These are phyloP conservation scores for Aspergillus luchuensis DNA, from an alignment of 2,329 filamentous ascomycete genomes.

Conservation along the genomic window DNA sequence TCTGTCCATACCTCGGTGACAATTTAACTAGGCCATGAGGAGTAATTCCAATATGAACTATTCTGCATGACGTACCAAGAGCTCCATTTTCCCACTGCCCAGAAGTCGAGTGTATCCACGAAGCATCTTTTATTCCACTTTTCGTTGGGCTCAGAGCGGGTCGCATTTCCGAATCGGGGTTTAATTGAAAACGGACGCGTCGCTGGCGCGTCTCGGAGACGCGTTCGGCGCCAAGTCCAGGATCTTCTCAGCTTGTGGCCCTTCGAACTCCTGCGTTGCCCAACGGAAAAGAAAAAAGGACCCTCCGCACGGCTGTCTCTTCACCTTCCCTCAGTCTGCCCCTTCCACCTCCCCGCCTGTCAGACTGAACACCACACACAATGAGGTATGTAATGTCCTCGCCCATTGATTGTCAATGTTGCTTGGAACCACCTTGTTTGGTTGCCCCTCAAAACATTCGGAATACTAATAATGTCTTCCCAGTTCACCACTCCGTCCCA, in stretches of 20 bases:
- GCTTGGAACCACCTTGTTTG: background rate
- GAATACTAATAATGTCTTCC: constrained; percentile 3
- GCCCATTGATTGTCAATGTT: background rate
- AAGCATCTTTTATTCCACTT: background rate
- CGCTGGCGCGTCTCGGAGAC: constrained; percentile 14
- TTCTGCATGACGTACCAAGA: background rate
- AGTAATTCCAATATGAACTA: background rate
- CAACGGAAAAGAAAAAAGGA: constrained; percentile 17
- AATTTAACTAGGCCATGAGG: no score
- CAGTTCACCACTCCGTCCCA: constrained; percentile 81
- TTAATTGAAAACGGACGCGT: constrained; percentile 39
- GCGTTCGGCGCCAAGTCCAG: constrained; percentile 23
- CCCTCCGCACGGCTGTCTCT: constrained; percentile 15
- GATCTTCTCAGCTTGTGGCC: constrained; percentile 15
- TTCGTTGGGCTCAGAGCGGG: constrained; percentile 1
- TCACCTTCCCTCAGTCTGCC: constrained; percentile 12
- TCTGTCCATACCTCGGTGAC: no score
- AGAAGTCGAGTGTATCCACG: background rate
- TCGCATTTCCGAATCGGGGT: constrained; percentile 28
- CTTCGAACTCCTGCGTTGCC: constrained; percentile 17
- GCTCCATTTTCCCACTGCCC: background rate
- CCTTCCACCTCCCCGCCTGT: constrained; percentile 10
- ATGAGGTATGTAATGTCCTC: constrained; percentile 31
- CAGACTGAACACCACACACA: constrained; percentile 24
- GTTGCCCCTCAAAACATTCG: background rate